phyloP scores from a whole-genome alignment of 331 rosid genomes.

The Rosa hybrid region DNA sequence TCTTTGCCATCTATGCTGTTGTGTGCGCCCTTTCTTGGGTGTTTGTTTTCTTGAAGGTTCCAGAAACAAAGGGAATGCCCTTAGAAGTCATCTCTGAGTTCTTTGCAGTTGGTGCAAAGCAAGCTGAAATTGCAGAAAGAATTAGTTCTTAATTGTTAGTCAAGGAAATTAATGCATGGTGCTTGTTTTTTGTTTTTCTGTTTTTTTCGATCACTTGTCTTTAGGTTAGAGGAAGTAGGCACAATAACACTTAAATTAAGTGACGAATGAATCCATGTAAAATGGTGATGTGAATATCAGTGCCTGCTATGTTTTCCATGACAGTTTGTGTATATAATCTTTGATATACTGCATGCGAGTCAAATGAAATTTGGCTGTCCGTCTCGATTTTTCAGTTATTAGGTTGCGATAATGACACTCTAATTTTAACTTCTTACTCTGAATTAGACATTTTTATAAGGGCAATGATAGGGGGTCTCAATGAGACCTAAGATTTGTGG shows the following conservation, averaged over 20 bases:
- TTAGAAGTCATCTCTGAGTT: slow-evolving; percentile 36
- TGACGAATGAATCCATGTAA: not conserved
- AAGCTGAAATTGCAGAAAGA: slow-evolving; percentile 10
- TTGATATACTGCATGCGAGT: not conserved
- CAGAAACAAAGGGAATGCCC: slow-evolving; percentile 37
- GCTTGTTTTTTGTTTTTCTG: slow-evolving; percentile 2
- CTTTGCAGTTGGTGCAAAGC: slow-evolving; percentile 33
- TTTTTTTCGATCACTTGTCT: not conserved
- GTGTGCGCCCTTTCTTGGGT: slow-evolving; percentile 31
- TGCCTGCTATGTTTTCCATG: slow-evolving; percentile 5
- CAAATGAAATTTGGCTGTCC: not conserved
- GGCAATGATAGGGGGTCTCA: too few species aligned
- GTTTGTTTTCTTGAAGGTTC: slow-evolving; percentile 32
- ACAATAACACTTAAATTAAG: slow-evolving; percentile 6
- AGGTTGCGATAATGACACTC: not conserved
- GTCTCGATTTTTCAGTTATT: not conserved
- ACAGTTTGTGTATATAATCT: slow-evolving; percentile 11
- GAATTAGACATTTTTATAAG: too few species aligned
- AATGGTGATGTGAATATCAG: not conserved
- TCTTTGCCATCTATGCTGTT: slow-evolving; percentile 30
- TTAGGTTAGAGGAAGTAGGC: slow-evolving; percentile 7
- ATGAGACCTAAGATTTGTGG: too few species aligned
- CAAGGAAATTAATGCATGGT: not conserved
- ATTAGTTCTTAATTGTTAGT: slow-evolving; percentile 1
- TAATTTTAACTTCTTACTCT: not conserved